Base-by-base conservation (phyloP, 208 protist species). In the Sergeia podlipaevii region DNA sequence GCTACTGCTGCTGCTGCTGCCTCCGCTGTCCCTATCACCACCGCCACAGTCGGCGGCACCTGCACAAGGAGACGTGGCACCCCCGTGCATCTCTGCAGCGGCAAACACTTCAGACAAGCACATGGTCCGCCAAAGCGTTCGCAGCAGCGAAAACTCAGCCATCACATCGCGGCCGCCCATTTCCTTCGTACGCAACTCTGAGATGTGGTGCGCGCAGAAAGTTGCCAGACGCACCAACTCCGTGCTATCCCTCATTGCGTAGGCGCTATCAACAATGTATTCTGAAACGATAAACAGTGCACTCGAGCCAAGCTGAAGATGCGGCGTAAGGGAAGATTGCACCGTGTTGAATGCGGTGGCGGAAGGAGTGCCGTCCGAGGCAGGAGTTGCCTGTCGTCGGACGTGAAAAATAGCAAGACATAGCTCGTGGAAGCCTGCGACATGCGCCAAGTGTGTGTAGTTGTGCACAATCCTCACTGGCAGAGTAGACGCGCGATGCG, bases 221-320 rank as follows among this genome's bases (percentile, higher is more conserved):
- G 73, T 58, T 7, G 79, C 79, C 20, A 88, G 38, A 30, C 65
- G 65, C 15, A 70, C 63, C 27, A 91, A 62, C 46, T 88, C 74
- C 15, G 20, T 10, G 11, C 53, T 63, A 52, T 60, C 64, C 23
- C 42, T 32, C 45, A 79, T n/a, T 2, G 64, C 66, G 60, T 84
- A 91, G n/a, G 77, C 84, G 55, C 77, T 86, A 38, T 91, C 84
- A 15, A 91, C 70, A 0, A 91, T 68, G 42, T 56, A 75, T 6
- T 63, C 38, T 4, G 74, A 77, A 1, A 77, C 67, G 11, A 76
- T 48, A 39, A 89, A 71, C 7, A 44, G 49, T 13, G 38, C 33
- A 2, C 7, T 11, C 51, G 39, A 23, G 6, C 26, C 5, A 13
- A 29, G 29, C 20, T 29, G 41, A 42, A 32, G 28, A 29, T 2